Evolutionary conservation across 768 basidiomycete genomes (phyloP).

Genomic region (Hygrophoropsis aurantiaca): DNA sequence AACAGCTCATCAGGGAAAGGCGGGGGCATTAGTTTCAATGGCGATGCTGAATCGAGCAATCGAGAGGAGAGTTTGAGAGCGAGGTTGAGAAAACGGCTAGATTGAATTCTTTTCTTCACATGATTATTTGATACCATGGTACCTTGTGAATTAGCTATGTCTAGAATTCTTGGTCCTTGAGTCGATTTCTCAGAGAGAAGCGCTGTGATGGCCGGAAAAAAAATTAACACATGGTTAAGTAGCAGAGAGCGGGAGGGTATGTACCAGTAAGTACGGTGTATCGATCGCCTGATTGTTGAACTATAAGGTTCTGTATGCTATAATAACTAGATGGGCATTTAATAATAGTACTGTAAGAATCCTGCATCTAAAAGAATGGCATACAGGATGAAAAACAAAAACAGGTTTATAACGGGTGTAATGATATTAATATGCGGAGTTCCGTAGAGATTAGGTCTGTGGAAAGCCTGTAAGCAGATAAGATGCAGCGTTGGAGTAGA

Average conservation of each 20-base stretch:
- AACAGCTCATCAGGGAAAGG: not conserved
- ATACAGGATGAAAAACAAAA: conserved; percentile 11
- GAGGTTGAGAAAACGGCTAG: conserved; percentile 7
- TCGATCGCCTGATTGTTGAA: conserved; percentile 3
- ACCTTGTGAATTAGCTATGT: not conserved
- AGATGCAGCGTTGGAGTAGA: conserved; percentile 7
- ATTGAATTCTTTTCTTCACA: not conserved
- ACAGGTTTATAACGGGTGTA: conserved; percentile 14
- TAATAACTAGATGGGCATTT: conserved; percentile 7
- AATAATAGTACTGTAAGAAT: conserved; percentile 6
- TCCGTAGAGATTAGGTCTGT: conserved; percentile 10
- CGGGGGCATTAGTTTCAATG: conserved; percentile 6
- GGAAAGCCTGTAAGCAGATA: conserved; percentile 2
- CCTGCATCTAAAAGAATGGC: conserved; percentile 3
- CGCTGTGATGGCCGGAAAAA: conserved; percentile 4
- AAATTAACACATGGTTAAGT: conserved; percentile 1
- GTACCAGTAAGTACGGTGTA: conserved; percentile 2
- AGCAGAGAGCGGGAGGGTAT: conserved; percentile 1
- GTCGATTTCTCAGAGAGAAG: conserved; percentile 1
- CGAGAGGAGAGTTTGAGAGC: conserved; percentile 7
- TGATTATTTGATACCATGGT: not conserved
- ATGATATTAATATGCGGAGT: conserved; percentile 13
- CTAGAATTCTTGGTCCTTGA: not conserved
- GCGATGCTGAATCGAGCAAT: conserved; percentile 1
- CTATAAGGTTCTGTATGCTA: conserved; percentile 9